Evolutionary conservation across 2,329 filamentous ascomycete species (phyloP), one percentile per base, ranked within the genome.

Genomic region (Diaporthe sp.): DNA sequence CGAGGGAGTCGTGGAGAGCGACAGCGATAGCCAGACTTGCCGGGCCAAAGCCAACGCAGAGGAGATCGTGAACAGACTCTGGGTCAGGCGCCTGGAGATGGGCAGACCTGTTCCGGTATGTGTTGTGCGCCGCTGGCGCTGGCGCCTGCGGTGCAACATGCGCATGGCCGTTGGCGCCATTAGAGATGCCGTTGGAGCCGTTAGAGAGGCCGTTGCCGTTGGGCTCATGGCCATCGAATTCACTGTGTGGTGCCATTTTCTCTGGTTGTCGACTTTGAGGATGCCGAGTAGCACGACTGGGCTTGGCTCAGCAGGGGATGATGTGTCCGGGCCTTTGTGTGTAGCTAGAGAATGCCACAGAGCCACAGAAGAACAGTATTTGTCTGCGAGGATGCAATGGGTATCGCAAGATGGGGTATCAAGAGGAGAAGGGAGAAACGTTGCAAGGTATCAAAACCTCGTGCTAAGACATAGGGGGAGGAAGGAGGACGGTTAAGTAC

Each of bases 31-130:
- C 93, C 49, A 98, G 88, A 76, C 95, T 97, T 39, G 96, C 96
- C 28, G 96, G 96, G 10, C 96, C 96, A 82, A 98, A 98, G 34
- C 96, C 96, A 74, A 98, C 92, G 84, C 95, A 98, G 79, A 98
- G 87, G 72, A 98, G 88, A 83, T 98, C 96, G 82, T 96, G 93
- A 44, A 95, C 86, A 68, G 94, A 90, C 78, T 93, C 89, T 72
- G 88, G 83, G 37, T 88, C 84, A 3, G 89, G 87, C n/a, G 89
- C 85, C 71, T 84, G 51, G n/a, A 77, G 71, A 49, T 76, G 60
- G n/a, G 58, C 51, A 34, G 74, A 68, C 37, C 46, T 88, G 89
- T 74, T 80, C 55, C 46, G 76, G 71, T 75, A 71, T 19, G 68
- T 42, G 70, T 42, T 73, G 44, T 68, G 37, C 17, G 68, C 73